phyloP scores from a whole-genome alignment of 1,284 basidiomycete genomes.

The Blastosporella zonata region DNA sequence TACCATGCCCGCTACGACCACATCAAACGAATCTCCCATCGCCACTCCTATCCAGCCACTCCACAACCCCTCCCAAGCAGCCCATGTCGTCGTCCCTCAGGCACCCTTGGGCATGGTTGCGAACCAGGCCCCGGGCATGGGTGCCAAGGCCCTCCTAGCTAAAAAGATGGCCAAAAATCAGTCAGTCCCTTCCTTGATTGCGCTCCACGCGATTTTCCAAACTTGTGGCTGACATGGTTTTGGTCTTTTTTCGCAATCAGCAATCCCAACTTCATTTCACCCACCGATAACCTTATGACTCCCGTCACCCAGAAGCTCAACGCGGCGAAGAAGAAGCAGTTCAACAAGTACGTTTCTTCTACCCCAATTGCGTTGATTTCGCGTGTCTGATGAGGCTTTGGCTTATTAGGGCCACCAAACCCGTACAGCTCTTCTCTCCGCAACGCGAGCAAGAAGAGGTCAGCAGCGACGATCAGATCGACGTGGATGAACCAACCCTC shows the following conservation, averaged over 20 bases:
- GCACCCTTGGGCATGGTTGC: conserved; percentile 72
- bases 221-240: conserved; percentile 12
- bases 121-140: conserved; percentile 69
- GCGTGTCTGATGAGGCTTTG: background rate
- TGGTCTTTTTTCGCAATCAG: conserved; percentile 38
- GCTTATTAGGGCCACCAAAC: conserved; percentile 50
- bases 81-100: conserved; percentile 73
- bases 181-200: conserved; percentile 44
- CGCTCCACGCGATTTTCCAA: background rate
- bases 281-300: conserved; percentile 91
- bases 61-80: conserved; percentile 80
- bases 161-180: conserved; percentile 84
- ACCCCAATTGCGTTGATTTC: conserved; percentile 7
- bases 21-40: conserved; percentile 63
- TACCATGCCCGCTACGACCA: conserved; percentile 35
- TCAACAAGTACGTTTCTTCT: conserved; percentile 69
- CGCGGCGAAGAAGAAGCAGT: conserved; percentile 89
- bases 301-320: conserved; percentile 88
- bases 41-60: conserved; percentile 67
- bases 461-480: conserved; percentile 38
- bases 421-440: conserved; percentile 55
- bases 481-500: conserved; percentile 11
- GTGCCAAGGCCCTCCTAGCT: conserved; percentile 82
- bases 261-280: conserved; percentile 82
- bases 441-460: conserved; percentile 30